Evolutionary conservation across 129 eudicot species (phyloP).

Genomic region (Chrysanthemum seticuspe): DNA sequence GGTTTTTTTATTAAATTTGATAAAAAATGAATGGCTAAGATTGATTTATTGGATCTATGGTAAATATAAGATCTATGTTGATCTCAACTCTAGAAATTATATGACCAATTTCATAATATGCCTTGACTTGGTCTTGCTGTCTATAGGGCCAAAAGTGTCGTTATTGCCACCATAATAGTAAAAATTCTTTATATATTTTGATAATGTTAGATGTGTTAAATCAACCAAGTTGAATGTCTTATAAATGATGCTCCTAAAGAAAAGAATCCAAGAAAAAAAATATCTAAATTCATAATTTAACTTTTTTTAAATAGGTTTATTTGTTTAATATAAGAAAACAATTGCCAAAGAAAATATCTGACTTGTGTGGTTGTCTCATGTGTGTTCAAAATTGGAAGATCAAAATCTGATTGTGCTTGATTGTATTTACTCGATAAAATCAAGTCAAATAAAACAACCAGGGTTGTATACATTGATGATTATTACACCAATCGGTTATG

Average conservation of each 20-base stretch:
- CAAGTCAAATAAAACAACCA: too few species aligned
- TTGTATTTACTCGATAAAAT: too few species aligned
- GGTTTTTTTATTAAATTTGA: too few species aligned
- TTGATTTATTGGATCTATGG: too few species aligned
- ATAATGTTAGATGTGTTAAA: constrained; percentile 1
- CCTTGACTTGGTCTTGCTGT: too few species aligned
- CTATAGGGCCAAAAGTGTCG: not conserved
- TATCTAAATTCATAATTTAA: not conserved
- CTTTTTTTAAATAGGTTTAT: not conserved
- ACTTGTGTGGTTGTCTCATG: not conserved
- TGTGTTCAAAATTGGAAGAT: not conserved
- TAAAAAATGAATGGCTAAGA: too few species aligned
- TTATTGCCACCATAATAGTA: not conserved
- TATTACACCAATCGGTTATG: too few species aligned
- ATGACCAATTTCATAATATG: not conserved
- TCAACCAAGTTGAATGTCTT: not conserved
- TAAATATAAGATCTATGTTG: too few species aligned
- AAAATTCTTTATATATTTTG: not conserved
- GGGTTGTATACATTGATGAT: too few species aligned
- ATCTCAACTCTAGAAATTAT: not conserved
- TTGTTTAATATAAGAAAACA: not conserved
- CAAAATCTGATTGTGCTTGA: too few species aligned
- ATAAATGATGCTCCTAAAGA: not conserved
- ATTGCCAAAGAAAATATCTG: not conserved
- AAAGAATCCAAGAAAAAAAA: not conserved